Base-by-base conservation (phyloP, 495 filamentous ascomycete genomes). In the Penicillium pulvis region DNA sequence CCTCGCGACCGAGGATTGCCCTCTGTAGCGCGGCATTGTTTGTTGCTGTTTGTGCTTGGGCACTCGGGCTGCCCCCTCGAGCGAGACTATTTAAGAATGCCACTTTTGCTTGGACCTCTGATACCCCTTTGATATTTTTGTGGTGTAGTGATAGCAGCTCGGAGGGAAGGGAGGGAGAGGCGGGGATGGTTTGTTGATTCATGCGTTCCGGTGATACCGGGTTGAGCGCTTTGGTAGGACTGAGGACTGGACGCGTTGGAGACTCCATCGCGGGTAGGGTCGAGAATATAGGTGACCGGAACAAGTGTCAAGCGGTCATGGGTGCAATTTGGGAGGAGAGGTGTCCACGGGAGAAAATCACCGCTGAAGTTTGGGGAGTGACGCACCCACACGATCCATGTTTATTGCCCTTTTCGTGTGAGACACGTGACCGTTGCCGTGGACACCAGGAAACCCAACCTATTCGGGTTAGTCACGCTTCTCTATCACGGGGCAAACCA, bases 81-180 rank as follows among this genome's bases (percentile, higher is more conserved):
- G 81, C 77, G 36, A 96, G 74, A 49, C 80, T 83, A 74, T 96
- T 93, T 65, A 96, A 88, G 59, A 87, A 90, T 26, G 85, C 87
- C 63, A 96, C 91, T 72, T 93, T 94, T 30, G 90, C 86, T 66
- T 93, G 89, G 1, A 96, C 90, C 67, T 95, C 91, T 24, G 90
- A 89, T 52, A 70, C 70, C 17, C 79, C 76, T 36, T 68, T 75
- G 47, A 75, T 75, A 51, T 53, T 67, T 71, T 78, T 73, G 67
- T 71, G 69, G 45, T 72, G 77, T 3, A 70, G 57, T 16, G 65
- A 66, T 28, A 75, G 48, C 31, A 81, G 60, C 30, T 85, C 76
- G 4, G 73, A 68, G 4, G 83, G 77, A 19, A 84, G 52, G 1
- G 81, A 82, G 0, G 83, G 82, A 10, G 85, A 86, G 47, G 69